Evolutionary conservation across 441 rosid genomes (phyloP).

Genomic region (Biscutella auriculata): DNA sequence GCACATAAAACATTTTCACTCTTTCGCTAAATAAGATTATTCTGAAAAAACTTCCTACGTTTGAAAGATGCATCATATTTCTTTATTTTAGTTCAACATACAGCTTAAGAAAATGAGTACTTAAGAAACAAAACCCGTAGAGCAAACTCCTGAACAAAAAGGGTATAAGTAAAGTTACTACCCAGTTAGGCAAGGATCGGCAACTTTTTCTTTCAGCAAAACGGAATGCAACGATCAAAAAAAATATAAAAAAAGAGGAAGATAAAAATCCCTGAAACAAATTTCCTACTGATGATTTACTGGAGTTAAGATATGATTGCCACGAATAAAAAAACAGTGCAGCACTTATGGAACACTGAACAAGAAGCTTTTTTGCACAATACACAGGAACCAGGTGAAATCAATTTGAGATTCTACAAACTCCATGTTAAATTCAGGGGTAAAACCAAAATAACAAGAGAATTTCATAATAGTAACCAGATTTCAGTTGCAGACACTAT

Average conservation of each 20-base stretch:
- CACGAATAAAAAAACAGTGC: background rate
- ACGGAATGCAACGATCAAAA: background rate
- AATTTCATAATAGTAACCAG: slow-evolving; percentile 2
- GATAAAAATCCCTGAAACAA: background rate
- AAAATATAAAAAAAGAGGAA: background rate
- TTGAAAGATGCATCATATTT: background rate
- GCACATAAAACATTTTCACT: slow-evolving; percentile 4
- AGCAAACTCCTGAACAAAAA: background rate
- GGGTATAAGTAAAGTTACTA: background rate
- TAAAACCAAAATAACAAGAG: background rate
- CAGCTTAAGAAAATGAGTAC: background rate
- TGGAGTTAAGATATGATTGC: background rate
- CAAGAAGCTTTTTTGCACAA: background rate
- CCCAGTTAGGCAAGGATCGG: background rate
- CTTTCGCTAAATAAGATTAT: background rate
- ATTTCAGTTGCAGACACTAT: too few relatives aligned
- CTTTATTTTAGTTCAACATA: background rate
- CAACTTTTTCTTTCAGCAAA: background rate
- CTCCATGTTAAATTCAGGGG: background rate
- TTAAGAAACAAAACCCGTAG: background rate
- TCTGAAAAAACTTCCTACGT: background rate
- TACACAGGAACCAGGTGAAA: slow-evolving; percentile 1
- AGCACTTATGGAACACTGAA: background rate
- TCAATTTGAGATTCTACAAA: background rate
- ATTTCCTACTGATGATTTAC: background rate